Evolutionary conservation across 352 stramenopile genomes (phyloP).

Genomic region (Pythium apleroticum): DNA sequence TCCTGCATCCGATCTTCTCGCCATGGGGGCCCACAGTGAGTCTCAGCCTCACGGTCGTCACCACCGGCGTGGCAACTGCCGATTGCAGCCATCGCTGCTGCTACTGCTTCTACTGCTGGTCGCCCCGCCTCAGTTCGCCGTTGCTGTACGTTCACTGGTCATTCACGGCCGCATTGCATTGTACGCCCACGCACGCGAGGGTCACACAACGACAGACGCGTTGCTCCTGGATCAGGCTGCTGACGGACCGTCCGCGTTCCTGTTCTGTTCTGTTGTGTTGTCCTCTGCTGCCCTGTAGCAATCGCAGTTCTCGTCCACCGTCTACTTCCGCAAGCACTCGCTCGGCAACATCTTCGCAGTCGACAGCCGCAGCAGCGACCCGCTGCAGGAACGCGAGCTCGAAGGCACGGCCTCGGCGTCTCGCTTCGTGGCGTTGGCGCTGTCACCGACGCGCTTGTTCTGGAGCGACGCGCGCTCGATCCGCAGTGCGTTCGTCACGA

Average conservation of each 20-base stretch:
- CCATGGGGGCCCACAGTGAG: not conserved
- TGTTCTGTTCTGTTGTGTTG: not conserved
- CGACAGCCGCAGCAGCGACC: slow-evolving; percentile 34
- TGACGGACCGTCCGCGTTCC: not conserved
- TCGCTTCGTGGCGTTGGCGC: slow-evolving; percentile 22
- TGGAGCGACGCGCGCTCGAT: slow-evolving; percentile 63
- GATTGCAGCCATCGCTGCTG: not conserved
- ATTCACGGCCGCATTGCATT: not conserved
- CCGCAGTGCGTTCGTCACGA: slow-evolving; percentile 21
- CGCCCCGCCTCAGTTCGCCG: not conserved
- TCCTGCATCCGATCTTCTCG: too few relatives aligned
- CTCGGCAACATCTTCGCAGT: slow-evolving; percentile 58
- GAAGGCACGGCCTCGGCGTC: slow-evolving; percentile 21
- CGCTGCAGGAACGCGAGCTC: slow-evolving; percentile 14
- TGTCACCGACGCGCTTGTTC: slow-evolving; percentile 31
- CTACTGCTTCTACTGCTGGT: not conserved
- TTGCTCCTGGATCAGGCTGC: not conserved
- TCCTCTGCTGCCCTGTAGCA: not conserved
- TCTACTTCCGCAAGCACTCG: slow-evolving; percentile 60
- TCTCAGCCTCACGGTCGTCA: not conserved
- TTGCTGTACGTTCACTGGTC: not conserved
- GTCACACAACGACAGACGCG: too few relatives aligned
- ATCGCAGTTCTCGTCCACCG: slow-evolving; percentile 34
- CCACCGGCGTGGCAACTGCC: not conserved
- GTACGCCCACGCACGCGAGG: not conserved